Conservation (phyloP, 2,329 filamentous ascomycete genomes). For the Fusarium palustre region DNA sequence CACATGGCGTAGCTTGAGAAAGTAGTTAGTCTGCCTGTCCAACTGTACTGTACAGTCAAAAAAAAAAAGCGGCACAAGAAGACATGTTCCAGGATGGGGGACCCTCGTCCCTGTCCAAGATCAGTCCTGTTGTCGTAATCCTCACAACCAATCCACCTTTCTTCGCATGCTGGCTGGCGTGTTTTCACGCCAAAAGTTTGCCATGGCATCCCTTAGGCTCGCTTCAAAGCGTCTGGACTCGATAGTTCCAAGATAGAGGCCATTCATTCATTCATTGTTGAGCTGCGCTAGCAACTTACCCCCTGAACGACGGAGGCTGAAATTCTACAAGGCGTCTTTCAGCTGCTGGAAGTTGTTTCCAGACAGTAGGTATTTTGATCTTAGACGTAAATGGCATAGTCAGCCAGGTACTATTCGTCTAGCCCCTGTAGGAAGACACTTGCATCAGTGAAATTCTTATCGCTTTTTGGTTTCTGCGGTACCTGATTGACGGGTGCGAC, state of each 20-base stretch:
- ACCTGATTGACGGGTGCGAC: conserved; percentile 32
- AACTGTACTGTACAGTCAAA: conserved; percentile 21
- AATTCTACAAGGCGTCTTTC: background rate
- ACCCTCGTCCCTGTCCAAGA: conserved; percentile 19
- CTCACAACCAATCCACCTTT: conserved; percentile 7
- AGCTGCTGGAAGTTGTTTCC: conserved; percentile 5
- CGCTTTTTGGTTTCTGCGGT: conserved; percentile 10
- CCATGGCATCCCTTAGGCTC: conserved; percentile 9
- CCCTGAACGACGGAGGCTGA: conserved; percentile 20
- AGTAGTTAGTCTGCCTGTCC: background rate
- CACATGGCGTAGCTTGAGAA: conserved; percentile 22
- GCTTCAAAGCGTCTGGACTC: conserved; percentile 25
- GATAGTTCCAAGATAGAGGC: conserved; percentile 22
- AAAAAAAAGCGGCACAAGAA: conserved; percentile 12
- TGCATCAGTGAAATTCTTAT: conserved; percentile 5
- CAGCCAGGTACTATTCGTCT: conserved; percentile 13
- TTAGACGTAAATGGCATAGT: background rate
- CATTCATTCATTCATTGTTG: conserved; percentile 17
- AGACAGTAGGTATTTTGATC: conserved; percentile 11
- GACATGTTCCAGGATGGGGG: conserved; percentile 16
- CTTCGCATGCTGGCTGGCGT: background rate
- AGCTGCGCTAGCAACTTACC: conserved; percentile 21
- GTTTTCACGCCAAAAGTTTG: conserved; percentile 6
- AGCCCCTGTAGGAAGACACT: conserved; percentile 25
- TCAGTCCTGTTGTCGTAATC: conserved; percentile 20